These are phyloP conservation scores for Clarireedia paspali DNA, from an alignment of 2,329 filamentous ascomycete genomes.

Conservation along the genomic window DNA sequence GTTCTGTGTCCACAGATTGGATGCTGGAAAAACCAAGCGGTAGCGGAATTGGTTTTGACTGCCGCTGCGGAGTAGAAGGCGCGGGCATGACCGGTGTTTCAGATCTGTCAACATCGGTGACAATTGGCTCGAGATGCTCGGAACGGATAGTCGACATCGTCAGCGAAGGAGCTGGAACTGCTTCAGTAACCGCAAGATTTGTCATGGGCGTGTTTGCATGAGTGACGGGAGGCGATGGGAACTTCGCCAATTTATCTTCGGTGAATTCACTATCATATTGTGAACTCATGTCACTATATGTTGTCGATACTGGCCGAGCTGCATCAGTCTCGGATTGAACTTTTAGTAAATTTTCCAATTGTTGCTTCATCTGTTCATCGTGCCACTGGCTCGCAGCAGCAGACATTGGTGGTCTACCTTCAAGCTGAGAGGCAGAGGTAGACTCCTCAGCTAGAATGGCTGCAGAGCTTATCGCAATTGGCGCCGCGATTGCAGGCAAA, in stretches of 20 bases:
- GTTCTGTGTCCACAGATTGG: conserved; percentile 25
- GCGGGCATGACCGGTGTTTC: conserved; percentile 10
- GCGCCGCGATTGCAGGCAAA: conserved; percentile 10
- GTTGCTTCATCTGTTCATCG: conserved; percentile 24
- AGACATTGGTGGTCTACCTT: conserved; percentile 16
- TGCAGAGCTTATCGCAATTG: conserved; percentile 11
- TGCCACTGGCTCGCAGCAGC: conserved; percentile 28
- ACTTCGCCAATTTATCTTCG: conserved; percentile 44
- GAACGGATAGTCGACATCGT: conserved; percentile 33
- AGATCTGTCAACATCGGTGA: conserved; percentile 2
- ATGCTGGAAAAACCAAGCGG: conserved; percentile 26
- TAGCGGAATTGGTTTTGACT: conserved; percentile 3
- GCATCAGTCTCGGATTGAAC: conserved; percentile 12
- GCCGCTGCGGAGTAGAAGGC: not conserved
- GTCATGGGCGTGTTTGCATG: conserved; percentile 24
- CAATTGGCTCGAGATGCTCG: conserved; percentile 31
- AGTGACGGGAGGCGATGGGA: conserved; percentile 45
- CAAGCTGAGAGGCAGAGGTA: conserved; percentile 18
- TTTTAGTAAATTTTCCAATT: conserved; percentile 14
- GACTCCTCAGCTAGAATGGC: conserved; percentile 13
- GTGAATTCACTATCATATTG: conserved; percentile 42
- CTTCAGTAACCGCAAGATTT: conserved; percentile 8
- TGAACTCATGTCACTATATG: conserved; percentile 46
- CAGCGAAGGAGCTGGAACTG: conserved; percentile 14
- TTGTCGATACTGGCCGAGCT: conserved; percentile 39